Base-by-base conservation (phyloP, 345 rosid genomes). In the Gossypium australe region DNA sequence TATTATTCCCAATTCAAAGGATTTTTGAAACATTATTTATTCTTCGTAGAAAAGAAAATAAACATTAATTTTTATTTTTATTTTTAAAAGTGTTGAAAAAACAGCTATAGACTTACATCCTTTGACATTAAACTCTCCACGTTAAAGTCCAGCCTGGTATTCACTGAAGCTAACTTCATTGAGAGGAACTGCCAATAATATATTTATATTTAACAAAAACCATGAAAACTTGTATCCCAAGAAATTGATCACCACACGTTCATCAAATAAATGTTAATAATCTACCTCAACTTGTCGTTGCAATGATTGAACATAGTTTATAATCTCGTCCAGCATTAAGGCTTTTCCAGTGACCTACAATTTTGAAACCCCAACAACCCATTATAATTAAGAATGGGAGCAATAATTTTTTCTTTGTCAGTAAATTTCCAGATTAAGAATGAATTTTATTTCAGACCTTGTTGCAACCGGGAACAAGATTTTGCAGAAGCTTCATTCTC, bases 391-490 rank as follows among this genome's bases (percentile, higher is more conserved):
- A 17, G 77, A 48, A 61, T 14, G n/a, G 9, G 18, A 53, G 58
- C 58, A 53, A 53, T 53, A 18, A 7, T 53, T 53, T 53, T n/a
- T 53, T 53, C 41, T 34, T 34, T 34, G 41, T 34, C 41, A 34
- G 41, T 34, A 34, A 34, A 34, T 34, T 34, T 34, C 7, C 41
- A 5, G 41, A 1, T 34, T 5, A 34, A 16, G 58, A 61, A 18
- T 24, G 57, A 51, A 29, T 11, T 5, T 34, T 48, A 48, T 48
- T 57, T 2, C 78, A 11, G 14, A 94, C 97, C 93, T 94, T 94
- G 76, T 89, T 91, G 93, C 99, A 94, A 3, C 98, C 96, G 14
- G 99, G 99, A 16, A 94, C 99, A 52, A 94, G 96, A 85, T 94
- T 94, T 81, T 93, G 98, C 58, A 94, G 98, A 79, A 94, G 85